Evolutionary conservation across 169 alveolate species (phyloP).

Genomic region (Hammondia hammondi): DNA sequence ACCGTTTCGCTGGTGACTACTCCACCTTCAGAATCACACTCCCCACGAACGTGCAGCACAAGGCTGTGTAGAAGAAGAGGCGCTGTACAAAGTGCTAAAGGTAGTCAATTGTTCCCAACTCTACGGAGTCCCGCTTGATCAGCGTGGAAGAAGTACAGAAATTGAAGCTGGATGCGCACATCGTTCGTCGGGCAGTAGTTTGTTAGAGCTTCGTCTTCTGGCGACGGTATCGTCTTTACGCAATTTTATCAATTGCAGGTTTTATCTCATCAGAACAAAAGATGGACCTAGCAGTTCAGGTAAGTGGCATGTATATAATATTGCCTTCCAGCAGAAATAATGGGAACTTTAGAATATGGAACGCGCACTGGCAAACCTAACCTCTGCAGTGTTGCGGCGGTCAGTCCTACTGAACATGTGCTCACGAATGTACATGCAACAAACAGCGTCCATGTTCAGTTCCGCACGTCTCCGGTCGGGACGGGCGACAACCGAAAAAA

Average conservation of each 20-base stretch:
- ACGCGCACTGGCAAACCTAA: neutral
- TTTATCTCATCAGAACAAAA: slow-evolving; percentile 11
- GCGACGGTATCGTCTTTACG: neutral
- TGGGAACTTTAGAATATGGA: neutral
- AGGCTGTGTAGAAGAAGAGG: neutral
- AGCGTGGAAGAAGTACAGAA: neutral
- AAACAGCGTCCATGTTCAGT: neutral
- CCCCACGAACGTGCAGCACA: neutral
- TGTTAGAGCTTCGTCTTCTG: neutral
- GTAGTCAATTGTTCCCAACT: neutral
- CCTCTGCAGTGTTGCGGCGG: neutral
- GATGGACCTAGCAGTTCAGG: neutral
- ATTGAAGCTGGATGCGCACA: neutral
- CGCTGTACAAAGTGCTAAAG: neutral
- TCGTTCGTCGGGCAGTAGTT: neutral
- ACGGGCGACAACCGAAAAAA: neutral
- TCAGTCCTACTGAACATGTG: neutral
- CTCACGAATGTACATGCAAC: neutral
- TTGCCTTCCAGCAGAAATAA: neutral
- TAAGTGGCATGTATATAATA: neutral
- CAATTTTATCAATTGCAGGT: neutral
- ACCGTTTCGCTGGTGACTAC: too few species aligned
- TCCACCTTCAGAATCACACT: neutral
- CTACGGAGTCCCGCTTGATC: neutral
- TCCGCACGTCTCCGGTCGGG: slow-evolving; percentile 19